Evolutionary conservation across 331 rosid species (phyloP), one percentile per base, ranked within the genome.

Genomic region (Rosa hybrid): DNA sequence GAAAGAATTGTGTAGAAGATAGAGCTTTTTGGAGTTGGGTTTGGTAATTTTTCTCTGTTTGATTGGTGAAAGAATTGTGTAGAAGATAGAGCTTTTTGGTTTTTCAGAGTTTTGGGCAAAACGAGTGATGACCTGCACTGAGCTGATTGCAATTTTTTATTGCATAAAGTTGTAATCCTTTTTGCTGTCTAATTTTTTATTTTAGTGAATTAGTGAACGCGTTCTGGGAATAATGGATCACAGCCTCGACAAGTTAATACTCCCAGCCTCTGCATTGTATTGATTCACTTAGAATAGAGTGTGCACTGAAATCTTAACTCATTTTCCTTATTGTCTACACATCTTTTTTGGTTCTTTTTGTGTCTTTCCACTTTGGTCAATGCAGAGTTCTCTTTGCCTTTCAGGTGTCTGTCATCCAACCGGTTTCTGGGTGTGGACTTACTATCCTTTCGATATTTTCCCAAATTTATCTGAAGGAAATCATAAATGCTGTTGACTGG

Each of bases 341-440:
- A 25, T 25, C 27, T 25, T 25, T 25, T 25, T 25, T 25, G 27
- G 27, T 25, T 25, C 27, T 25, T 25, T 25, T 25, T 25, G 27
- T 25, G 27, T 25, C 27, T 25, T 25, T 25, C 27, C 27, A 25
- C 27, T 25, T 25, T 25, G 27, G 27, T 25, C 27, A 25, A 25
- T 25, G 27, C 27, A 25, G 27, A 25, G 27, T 25, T 25, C 27
- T 25, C 27, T 25, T 25, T 25, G 27, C 27, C 60, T 81, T 81
- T 56, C 84, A 96, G 99, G 97, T 96, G 20, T 96, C 99, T 70
- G 94, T 96, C 72, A 90, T 96, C 80, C 99, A 96, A 86, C 99
- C 99, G 5, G 98, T 96, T 84, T 96, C 98, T 77, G 99, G 99
- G 62, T 88, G 97, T 82, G 99, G 99, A 81, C 92, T 96, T 74